Percentiles rank a stretch among this genome's conserved stretches.
Conservation (phyloP, 352 stramenopile species). For the Plasmopara muralis region DNA sequence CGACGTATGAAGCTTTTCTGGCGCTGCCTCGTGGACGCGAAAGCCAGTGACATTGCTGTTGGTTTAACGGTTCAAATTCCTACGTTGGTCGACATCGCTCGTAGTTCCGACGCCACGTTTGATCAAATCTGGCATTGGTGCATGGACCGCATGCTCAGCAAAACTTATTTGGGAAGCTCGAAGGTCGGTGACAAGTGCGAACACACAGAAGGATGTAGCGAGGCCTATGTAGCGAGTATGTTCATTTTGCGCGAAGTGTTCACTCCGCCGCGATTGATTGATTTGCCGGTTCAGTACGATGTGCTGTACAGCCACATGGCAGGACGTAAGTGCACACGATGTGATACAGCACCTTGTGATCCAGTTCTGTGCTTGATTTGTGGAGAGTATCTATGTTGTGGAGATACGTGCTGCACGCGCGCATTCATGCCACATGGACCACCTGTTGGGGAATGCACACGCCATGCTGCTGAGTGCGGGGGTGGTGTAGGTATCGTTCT, state of each 20-base stretch:
- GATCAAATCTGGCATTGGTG: constrained; percentile 82
- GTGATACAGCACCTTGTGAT: constrained; percentile 58
- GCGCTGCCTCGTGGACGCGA: constrained; percentile 48
- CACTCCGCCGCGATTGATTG: constrained; percentile 57
- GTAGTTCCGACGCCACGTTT: constrained; percentile 48
- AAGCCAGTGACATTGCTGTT: constrained; percentile 10
- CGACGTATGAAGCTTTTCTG: constrained; percentile 84
- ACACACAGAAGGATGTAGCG: constrained; percentile 77
- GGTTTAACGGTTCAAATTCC: constrained; percentile 33
- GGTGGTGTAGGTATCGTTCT: constrained; percentile 80
- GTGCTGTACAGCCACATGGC: constrained; percentile 76
- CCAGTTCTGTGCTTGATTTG: constrained; percentile 80
- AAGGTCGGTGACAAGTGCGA: constrained; percentile 79
- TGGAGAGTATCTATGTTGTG: constrained; percentile 77
- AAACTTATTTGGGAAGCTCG: constrained; percentile 54
- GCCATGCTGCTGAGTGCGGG: constrained; percentile 77
- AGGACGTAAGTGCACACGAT: constrained; percentile 61
- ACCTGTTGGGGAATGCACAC: constrained; percentile 77
- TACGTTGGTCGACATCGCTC: constrained; percentile 45
- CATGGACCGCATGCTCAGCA: constrained; percentile 76
- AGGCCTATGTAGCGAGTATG: constrained; percentile 84
- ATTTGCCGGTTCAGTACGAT: constrained; percentile 80
- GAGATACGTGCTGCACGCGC: constrained; percentile 76
- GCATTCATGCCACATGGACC: constrained; percentile 69
- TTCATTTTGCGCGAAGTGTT: constrained; percentile 74